Base-by-base conservation (phyloP, 768 basidiomycete genomes). In the Mycena venus region DNA sequence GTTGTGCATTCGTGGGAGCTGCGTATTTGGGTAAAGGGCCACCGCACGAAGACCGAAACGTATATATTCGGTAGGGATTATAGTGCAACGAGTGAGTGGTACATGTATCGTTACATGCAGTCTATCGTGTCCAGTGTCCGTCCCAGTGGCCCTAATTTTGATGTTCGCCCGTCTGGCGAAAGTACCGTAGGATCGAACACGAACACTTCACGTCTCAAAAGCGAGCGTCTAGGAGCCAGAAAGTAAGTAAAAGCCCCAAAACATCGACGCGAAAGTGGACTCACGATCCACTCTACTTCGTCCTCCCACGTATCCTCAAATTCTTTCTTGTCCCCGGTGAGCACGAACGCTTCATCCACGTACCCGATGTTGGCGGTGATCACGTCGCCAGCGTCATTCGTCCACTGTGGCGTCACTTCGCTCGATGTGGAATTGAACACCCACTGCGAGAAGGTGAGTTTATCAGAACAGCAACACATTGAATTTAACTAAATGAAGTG, bases 391-490 rank as follows among this genome's bases (percentile, higher is more conserved):
- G 68, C 72, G 32, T 62, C 59, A 31, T 74, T 74, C 34, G 55
- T 64, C 72, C 72, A 69, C 40, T 64, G 72, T 34, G 72, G 72
- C 19, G 72, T 68, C 10, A 74, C 72, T 38, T 19, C 47, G 60
- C 23, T 42, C 4, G 66, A 63, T 7, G 67, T 59, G 7, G 67
- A 14, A 27, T 74, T 51, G 51, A 42, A 61, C 12, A 64, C 49
- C 72, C 72, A 74, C 72, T 69, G 51, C 25, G 21, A 14, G 36
- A 17, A 36, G 17, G 32, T 29, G 2, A 17, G 19, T 19, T n/a
- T n/a, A n/a, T n/a, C n/a, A n/a, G n/a, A n/a, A n/a, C n/a, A 32
- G 14, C 29, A 58, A 9, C 21, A 9, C 47, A 19, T 19, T 9
- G 25, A 15, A 42, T n/a, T n/a, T 11, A 4, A 38, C 25, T 12